Evolutionary conservation across 805 yeast genomes (phyloP).

Genomic region (Candida michaelii): DNA sequence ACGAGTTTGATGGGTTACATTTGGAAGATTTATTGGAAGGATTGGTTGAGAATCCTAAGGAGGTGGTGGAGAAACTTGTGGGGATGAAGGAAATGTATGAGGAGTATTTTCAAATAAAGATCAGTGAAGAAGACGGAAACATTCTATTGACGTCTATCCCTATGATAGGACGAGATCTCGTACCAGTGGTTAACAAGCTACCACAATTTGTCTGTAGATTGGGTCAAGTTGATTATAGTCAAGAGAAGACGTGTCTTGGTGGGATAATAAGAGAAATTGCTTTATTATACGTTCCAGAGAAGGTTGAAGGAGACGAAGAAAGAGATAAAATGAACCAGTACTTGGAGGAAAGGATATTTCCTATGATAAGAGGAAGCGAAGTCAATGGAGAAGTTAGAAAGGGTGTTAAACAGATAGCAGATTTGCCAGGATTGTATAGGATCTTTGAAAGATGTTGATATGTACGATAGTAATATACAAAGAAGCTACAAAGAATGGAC

Average conservation of each 20-base stretch:
- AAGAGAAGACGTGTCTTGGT: slow-evolving; percentile 67
- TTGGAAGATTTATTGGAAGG: too few relatives aligned
- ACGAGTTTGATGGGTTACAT: too few relatives aligned
- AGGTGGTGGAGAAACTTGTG: slow-evolving; percentile 21
- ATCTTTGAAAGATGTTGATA: slow-evolving; percentile 83
- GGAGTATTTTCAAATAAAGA: slow-evolving; percentile 69
- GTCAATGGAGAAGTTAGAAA: slow-evolving; percentile 55
- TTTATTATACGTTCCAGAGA: slow-evolving; percentile 67
- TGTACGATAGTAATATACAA: too few relatives aligned
- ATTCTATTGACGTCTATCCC: slow-evolving; percentile 58
- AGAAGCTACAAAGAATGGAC: too few relatives aligned
- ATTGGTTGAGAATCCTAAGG: slow-evolving; percentile 29
- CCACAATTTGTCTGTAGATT: slow-evolving; percentile 66
- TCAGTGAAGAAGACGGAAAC: slow-evolving; percentile 35
- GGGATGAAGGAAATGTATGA: slow-evolving; percentile 72
- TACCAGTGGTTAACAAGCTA: slow-evolving; percentile 62
- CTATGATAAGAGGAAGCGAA: slow-evolving; percentile 59
- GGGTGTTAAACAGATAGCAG: slow-evolving; percentile 82
- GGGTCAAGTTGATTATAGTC: slow-evolving; percentile 62
- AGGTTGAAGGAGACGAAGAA: slow-evolving; percentile 26
- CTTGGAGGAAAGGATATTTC: slow-evolving; percentile 65
- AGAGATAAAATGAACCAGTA: slow-evolving; percentile 6
- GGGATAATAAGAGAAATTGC: slow-evolving; percentile 71
- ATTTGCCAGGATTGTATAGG: slow-evolving; percentile 82
- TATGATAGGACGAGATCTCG: slow-evolving; percentile 59